phyloP scores from a whole-genome alignment of 2,329 filamentous ascomycete species.

The Zymoseptoria tritici region DNA sequence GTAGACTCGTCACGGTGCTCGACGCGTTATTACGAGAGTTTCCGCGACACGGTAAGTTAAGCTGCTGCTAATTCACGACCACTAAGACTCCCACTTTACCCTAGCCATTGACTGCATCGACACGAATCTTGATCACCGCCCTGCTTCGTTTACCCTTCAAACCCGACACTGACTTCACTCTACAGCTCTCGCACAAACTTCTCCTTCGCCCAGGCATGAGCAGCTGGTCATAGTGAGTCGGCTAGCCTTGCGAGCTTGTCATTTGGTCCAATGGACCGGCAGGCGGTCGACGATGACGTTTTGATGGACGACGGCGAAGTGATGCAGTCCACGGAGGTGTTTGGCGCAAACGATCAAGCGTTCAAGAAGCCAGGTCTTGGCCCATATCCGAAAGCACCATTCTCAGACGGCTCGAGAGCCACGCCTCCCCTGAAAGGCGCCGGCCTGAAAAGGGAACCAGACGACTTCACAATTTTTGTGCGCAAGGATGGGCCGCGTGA shows the following conservation, averaged over 20 bases:
- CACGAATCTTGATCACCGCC: neutral
- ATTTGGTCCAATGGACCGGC: neutral
- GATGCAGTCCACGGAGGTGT: constrained; percentile 5
- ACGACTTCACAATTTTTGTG: constrained; percentile 13
- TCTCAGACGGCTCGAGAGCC: constrained; percentile 3
- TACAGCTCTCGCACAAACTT: neutral
- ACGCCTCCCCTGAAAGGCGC: constrained; percentile 17
- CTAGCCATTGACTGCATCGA: neutral
- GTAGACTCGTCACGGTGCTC: neutral
- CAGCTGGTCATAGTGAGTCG: neutral
- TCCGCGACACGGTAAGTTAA: neutral
- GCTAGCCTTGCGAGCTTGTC: neutral
- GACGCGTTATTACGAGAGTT: neutral
- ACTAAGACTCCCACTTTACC: neutral
- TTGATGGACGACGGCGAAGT: constrained; percentile 17
- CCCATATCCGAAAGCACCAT: neutral
- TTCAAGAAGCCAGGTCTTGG: constrained; percentile 1
- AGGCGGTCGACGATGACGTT: constrained; percentile 7
- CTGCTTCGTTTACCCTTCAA: neutral
- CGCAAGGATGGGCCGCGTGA: constrained; percentile 22
- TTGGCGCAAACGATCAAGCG: neutral
- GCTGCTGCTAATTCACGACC: neutral
- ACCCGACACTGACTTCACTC: neutral
- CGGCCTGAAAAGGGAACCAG: constrained; percentile 15
- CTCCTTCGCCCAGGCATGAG: neutral